phyloP scores from a whole-genome alignment of 805 yeast genomes.

The Starmerella apicola region DNA sequence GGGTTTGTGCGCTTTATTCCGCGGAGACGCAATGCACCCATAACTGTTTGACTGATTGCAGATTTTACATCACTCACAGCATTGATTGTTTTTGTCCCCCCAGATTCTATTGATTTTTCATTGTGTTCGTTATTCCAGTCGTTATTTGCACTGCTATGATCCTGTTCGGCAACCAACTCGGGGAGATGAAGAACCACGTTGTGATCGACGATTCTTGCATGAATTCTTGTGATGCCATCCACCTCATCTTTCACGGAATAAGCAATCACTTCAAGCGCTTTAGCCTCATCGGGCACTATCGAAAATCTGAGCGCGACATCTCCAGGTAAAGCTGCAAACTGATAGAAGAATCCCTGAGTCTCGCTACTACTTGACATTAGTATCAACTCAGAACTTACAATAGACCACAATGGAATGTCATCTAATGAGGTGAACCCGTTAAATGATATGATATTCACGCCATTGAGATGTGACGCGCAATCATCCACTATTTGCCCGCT shows the following conservation, averaged over 20 bases:
- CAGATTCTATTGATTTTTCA: too few species aligned
- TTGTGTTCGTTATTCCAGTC: not conserved
- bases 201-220: slow-evolving; percentile 13
- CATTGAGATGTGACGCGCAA: not conserved
- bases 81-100: too few species aligned
- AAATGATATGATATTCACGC: not conserved
- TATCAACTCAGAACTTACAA: slow-evolving; percentile 16
- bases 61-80: slow-evolving; percentile 3
- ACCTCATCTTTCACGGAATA: slow-evolving; percentile 10
- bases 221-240: slow-evolving; percentile 3
- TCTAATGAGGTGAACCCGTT: slow-evolving; percentile 5
- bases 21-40: slow-evolving; percentile 29
- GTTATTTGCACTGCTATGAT: too few species aligned
- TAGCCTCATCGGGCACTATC: not conserved
- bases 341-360: slow-evolving; percentile 12
- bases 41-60: slow-evolving; percentile 24
- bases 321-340: slow-evolving; percentile 10
- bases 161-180: too few species aligned
- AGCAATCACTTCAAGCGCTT: slow-evolving; percentile 5
- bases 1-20: slow-evolving; percentile 23
- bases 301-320: not conserved
- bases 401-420: slow-evolving; percentile 15
- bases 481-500: not conserved
- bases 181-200: not conserved
- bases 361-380: slow-evolving; percentile 12